Conservation (phyloP, 2,329 filamentous ascomycete genomes). For the Pyrenophora teres region DNA sequence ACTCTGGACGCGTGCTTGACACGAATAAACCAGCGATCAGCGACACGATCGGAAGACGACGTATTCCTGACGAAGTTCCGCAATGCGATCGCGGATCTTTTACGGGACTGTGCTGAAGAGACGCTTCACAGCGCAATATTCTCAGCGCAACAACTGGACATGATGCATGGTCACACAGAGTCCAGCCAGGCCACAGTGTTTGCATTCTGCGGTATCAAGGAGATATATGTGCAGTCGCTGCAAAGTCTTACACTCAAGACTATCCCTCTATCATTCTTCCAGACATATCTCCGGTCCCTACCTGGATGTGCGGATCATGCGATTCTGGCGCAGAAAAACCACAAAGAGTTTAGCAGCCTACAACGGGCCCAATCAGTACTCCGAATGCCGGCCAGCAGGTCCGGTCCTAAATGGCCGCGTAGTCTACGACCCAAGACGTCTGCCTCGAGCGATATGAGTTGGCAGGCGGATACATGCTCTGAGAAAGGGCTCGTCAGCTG, state of each 20-base stretch:
- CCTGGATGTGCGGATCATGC: constrained; percentile 53
- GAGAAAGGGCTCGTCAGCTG: constrained; percentile 36
- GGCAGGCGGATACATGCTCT: constrained; percentile 36
- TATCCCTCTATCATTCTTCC: constrained; percentile 53
- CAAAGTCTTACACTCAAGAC: constrained; percentile 38
- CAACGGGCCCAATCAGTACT: constrained; percentile 23
- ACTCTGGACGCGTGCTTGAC: constrained; percentile 38
- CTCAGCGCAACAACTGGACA: constrained; percentile 48
- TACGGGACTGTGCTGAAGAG: constrained; percentile 46
- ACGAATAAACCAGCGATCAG: constrained; percentile 37
- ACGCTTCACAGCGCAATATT: constrained; percentile 52
- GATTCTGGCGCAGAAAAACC: constrained; percentile 51
- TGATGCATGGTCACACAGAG: constrained; percentile 37
- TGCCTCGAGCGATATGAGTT: constrained; percentile 13
- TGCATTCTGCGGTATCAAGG: constrained; percentile 53
- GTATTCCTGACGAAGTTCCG: constrained; percentile 36
- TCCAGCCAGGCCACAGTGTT: constrained; percentile 45
- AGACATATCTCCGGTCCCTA: constrained; percentile 51
- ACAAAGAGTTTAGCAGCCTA: constrained; percentile 53
- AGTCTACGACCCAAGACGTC: constrained; percentile 17
- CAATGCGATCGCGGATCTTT: constrained; percentile 43
- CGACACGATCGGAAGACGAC: constrained; percentile 23
- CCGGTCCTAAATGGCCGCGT: constrained; percentile 21
- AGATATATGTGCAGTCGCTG: constrained; percentile 47
- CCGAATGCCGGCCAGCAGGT: constrained; percentile 4